A percentile compares a stretch with the other conserved stretches of the same genome.
phyloP scores from a whole-genome alignment of 768 basidiomycete genomes.

The Boletales sp. region DNA sequence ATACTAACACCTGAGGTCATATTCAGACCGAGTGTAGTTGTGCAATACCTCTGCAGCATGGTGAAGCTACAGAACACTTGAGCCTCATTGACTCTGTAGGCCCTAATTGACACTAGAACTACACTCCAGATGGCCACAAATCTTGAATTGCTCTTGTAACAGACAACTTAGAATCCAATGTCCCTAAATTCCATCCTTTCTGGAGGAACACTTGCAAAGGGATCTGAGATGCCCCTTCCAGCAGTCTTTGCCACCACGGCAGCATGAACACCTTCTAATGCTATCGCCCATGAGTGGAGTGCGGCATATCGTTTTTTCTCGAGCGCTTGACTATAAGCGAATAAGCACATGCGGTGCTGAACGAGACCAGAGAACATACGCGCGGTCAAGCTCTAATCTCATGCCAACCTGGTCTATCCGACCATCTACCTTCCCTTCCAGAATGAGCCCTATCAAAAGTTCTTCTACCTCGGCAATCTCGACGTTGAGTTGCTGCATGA shows the following conservation, averaged over 20 bases:
- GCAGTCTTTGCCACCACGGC: slow-evolving; percentile 74
- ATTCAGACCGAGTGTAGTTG: too few species aligned
- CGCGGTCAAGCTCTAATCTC: slow-evolving; percentile 84
- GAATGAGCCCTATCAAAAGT: slow-evolving; percentile 85
- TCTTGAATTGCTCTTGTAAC: slow-evolving; percentile 7
- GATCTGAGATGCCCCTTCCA: slow-evolving; percentile 26
- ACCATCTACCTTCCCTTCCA: slow-evolving; percentile 97
- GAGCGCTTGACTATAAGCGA: slow-evolving; percentile 64
- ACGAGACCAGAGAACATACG: slow-evolving; percentile 41
- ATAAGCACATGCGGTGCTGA: slow-evolving; percentile 1
- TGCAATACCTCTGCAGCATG: too few species aligned
- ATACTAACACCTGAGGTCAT: too few species aligned
- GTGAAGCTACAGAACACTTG: too few species aligned
- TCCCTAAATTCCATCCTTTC: slow-evolving; percentile 32
- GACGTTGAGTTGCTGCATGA: slow-evolving; percentile 88
- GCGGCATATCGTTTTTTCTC: slow-evolving; percentile 85
- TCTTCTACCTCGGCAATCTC: slow-evolving; percentile 89
- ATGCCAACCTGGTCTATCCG: slow-evolving; percentile 96
- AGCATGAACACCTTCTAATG: slow-evolving; percentile 74
- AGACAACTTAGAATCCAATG: slow-evolving; percentile 16
- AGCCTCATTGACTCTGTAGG: too few species aligned
- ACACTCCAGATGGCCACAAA: too few species aligned
- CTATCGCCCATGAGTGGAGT: slow-evolving; percentile 76
- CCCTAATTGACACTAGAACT: too few species aligned
- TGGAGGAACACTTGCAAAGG: slow-evolving; percentile 33